These are phyloP conservation scores for Lepidium aucheri DNA, from an alignment of 345 rosid species.

Conservation along the genomic window DNA sequence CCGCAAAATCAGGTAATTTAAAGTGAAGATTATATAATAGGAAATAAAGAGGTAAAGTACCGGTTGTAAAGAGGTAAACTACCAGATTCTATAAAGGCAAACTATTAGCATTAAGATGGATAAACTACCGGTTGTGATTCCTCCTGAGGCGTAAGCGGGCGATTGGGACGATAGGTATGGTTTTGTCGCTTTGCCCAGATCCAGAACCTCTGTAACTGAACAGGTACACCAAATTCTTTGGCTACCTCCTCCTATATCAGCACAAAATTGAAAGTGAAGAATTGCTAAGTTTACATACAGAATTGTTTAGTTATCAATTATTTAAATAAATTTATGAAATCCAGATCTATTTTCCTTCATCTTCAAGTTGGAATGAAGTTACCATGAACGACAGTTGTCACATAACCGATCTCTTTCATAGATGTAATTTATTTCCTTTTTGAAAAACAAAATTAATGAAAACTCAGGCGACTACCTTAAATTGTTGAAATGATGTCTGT, in stretches of 20 bases:
- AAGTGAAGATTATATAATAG: too few relatives aligned
- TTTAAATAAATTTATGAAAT: neutral
- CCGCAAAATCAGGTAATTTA: neutral
- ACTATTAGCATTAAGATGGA: neutral
- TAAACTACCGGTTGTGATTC: constrained; percentile 64
- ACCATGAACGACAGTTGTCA: neutral
- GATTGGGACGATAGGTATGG: constrained; percentile 86
- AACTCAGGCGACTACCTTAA: constrained; percentile 53
- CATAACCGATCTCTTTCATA: neutral
- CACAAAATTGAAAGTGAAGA: constrained; percentile 1
- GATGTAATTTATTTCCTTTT: neutral
- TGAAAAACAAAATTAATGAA: neutral
- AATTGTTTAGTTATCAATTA: neutral
- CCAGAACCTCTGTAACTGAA: constrained; percentile 89
- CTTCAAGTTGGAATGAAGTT: neutral
- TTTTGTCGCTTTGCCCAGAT: constrained; percentile 95
- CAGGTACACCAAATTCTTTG: constrained; percentile 76
- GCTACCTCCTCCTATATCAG: constrained; percentile 83
- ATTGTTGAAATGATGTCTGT: constrained; percentile 59
- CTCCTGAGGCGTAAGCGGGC: constrained; percentile 67
- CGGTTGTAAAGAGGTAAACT: too few relatives aligned
- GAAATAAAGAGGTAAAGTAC: neutral
- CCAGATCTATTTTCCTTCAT: neutral
- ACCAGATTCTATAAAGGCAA: neutral
- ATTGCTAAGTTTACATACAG: neutral